Evolutionary conservation across 2,329 filamentous ascomycete genomes (phyloP), one percentile per base, ranked within the genome.

Genomic region (Macroventuria anomochaeta): DNA sequence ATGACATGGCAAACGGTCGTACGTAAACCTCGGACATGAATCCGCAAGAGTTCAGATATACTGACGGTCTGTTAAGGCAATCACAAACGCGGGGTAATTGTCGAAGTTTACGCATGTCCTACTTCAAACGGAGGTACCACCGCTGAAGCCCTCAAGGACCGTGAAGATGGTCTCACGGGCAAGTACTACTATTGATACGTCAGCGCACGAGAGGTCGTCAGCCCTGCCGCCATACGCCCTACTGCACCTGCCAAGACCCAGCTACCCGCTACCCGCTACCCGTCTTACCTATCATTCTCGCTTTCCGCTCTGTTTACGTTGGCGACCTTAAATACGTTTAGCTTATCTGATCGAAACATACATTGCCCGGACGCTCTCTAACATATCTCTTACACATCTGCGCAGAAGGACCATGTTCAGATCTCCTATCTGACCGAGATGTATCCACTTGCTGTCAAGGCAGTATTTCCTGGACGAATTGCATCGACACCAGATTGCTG

Each of bases 61-160:
- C 8, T 32, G 7, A 38, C 7, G 13, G 3, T 6, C 12, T 7
- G 7, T 5, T 5, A 32, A 73, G 69, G 69, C 2, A 25, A 3
- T 0, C 40, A 65, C 21, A 49, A 59, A 40, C 47, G 70, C 17
- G 70, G 70, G 8, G 63, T 73, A 1, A 52, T 72, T 2, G 70
- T 72, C 7, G 33, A 46, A 3, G 63, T 72, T 1, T 69, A 65
- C 25, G 61, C 55, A 1, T 20, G 10, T 5, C 20, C 36, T 3
- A 7, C 8, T 12, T 5, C 3, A 3, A 10, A 4, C 13, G 42
- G 42, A 2, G 42, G 36, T 5, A 15, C 26, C 7, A 11, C 15
- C 3, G 17, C 15, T 4, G 13, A 11, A 56, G 50, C 15, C 61
- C 59, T 17, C 2, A 20, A 21, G 7, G 4, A 3, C 3, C 28